A percentile compares a stretch with the other conserved stretches of the same genome.
These are phyloP conservation scores for Sabuloglossum arenarium DNA, from an alignment of 495 filamentous ascomycete genomes.

Conservation along the genomic window DNA sequence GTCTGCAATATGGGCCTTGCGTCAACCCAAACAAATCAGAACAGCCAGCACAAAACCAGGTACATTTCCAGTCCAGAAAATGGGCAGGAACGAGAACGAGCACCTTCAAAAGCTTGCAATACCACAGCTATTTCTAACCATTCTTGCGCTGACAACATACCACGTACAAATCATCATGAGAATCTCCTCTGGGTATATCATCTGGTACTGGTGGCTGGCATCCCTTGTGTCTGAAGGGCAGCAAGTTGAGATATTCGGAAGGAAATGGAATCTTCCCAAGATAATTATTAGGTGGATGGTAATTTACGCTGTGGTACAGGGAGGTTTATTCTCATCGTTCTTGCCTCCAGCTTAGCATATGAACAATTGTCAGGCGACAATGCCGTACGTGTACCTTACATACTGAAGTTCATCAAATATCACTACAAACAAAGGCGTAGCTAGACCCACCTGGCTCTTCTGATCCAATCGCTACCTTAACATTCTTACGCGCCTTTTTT, in stretches of 20 bases:
- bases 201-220: conserved; percentile 75
- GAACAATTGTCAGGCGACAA: background rate
- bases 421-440: background rate
- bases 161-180: conserved; percentile 89
- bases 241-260: conserved; percentile 11
- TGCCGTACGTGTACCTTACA: background rate
- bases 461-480: too few relatives aligned
- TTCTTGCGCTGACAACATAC: conserved; percentile 52
- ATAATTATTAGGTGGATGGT: conserved; percentile 44
- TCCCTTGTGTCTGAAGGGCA: conserved; percentile 16
- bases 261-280: conserved; percentile 9
- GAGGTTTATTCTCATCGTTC: conserved; percentile 72
- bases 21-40: background rate
- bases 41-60: background rate
- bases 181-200: conserved; percentile 67
- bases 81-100: conserved; percentile 5
- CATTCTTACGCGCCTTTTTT: background rate
- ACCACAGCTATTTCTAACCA: conserved; percentile 49
- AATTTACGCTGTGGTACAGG: conserved; percentile 65
- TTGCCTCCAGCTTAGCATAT: conserved; percentile 72
- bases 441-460: too few relatives aligned
- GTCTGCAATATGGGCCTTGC: conserved; percentile 34
- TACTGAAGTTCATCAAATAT: background rate
- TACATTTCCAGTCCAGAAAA: background rate
- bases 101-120: conserved; percentile 38